Evolutionary conservation across 2,329 filamentous ascomycete species (phyloP).

Genomic region (Cytospora mali): DNA sequence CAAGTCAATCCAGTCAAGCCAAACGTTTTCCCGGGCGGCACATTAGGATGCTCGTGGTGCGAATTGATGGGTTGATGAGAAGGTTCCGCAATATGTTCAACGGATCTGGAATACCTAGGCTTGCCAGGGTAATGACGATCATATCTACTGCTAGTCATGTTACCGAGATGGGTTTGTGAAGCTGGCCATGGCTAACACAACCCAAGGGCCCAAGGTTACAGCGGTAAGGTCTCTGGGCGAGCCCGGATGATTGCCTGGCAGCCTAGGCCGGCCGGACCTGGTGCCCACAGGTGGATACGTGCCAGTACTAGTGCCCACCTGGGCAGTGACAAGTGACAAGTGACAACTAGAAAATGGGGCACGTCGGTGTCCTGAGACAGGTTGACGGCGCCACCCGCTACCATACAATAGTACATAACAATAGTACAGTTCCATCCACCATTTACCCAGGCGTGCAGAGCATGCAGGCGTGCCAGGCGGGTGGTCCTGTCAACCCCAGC

Average conservation of each 20-base stretch:
- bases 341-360: not conserved
- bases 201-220: not conserved
- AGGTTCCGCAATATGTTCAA: not conserved
- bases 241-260: not conserved
- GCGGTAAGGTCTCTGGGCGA: conserved; percentile 1
- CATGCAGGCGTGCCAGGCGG: no score
- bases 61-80: not conserved
- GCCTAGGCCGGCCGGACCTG: not conserved
- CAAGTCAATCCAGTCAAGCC: no score
- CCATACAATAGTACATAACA: not conserved
- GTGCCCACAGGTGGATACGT: not conserved
- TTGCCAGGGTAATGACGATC: no score
- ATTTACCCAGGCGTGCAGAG: no score
- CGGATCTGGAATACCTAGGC: not conserved
- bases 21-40: not conserved
- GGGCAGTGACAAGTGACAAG: not conserved
- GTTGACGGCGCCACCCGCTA: not conserved
- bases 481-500: no score
- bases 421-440: no score
- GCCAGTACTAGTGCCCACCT: not conserved
- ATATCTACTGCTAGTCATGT: not conserved
- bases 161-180: not conserved
- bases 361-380: not conserved
- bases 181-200: not conserved
- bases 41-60: not conserved